A percentile compares a stretch with the other conserved stretches of the same genome.
Conservation (phyloP, 2,329 filamentous ascomycete species). For the Exophiala dermatitidis region DNA sequence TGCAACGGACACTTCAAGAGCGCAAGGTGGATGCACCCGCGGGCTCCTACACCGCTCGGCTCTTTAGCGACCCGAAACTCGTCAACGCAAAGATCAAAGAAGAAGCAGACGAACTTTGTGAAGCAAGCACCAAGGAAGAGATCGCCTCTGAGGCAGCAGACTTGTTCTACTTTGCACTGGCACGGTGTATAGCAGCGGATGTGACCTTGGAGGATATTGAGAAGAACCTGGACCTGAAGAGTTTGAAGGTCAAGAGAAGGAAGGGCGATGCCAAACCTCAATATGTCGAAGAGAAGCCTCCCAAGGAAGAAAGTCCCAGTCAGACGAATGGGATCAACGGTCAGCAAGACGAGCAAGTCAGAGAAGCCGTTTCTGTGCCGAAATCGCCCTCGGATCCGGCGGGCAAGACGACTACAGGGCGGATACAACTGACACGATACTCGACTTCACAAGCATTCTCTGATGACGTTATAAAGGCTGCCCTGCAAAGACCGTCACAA, state of each 20-base stretch:
- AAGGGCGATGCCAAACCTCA: constrained; percentile 90
- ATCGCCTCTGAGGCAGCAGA: constrained; percentile 93
- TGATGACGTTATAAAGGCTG: constrained; percentile 58
- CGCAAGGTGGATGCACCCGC: constrained; percentile 75
- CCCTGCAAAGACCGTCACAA: constrained; percentile 82
- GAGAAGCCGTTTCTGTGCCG: constrained; percentile 45
- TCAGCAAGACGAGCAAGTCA: constrained; percentile 30
- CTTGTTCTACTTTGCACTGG: constrained; percentile 88
- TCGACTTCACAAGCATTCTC: constrained; percentile 47
- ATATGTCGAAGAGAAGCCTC: constrained; percentile 64
- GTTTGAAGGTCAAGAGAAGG: constrained; percentile 86
- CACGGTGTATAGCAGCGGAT: constrained; percentile 77
- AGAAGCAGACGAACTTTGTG: constrained; percentile 89
- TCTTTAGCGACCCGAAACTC: constrained; percentile 88
- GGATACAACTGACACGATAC: constrained; percentile 77
- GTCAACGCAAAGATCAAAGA: constrained; percentile 96
- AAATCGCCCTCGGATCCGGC: constrained; percentile 48
- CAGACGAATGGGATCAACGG: constrained; percentile 16
- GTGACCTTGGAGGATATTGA: constrained; percentile 86
- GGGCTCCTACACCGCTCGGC: constrained; percentile 85
- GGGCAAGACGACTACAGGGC: constrained; percentile 42
- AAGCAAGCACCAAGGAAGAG: constrained; percentile 72
- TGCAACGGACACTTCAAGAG: constrained; percentile 78
- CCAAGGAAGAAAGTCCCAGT: constrained; percentile 31
- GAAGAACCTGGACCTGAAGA: constrained; percentile 86